Base-by-base conservation (phyloP, 169 alveolate species). In the Plasmodium falciparum region DNA sequence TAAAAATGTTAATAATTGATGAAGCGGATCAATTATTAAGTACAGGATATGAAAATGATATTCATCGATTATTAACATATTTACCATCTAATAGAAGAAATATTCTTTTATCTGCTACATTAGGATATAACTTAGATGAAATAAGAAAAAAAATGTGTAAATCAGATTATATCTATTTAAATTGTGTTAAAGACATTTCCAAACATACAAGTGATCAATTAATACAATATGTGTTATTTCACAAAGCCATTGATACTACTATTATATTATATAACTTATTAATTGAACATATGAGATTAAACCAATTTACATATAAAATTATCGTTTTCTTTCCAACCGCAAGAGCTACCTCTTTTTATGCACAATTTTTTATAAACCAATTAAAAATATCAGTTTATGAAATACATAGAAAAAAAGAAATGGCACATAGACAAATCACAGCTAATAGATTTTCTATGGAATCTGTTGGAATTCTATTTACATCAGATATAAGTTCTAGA, bases 401-500 rank as follows among this genome's bases (percentile, higher is more conserved):
- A 74, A 75, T 92, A 11, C 95, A 92, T 65, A 73, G 93, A 65
- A 62, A 91, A 66, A 80, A 88, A 67, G 95, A 92, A 70, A 69
- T 88, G 22, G 43, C 71, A 45, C 83, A 88, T 47, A 69, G 95
- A 58, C 91, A 80, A 88, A 73, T 75, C 17, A 88, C 90, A 50
- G 67, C 93, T 59, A 63, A 72, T 29, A 61, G 93, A 63, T 92
- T 92, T 52, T 43, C 73, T 29, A 39, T 71, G 62, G 95, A 92
- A 73, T 62, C 88, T 4, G 88, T 74, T 49, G 96, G 96, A 15
- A 90, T 95, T 58, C 83, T 97, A 49, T 93, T 97, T 85, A 94
- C 97, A 52, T 97, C 99, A 2, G 99, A 98, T 93, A 93, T 98
- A 13, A 99, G 99, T 3, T 96, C 99, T 15, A 94, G 99, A 80